Evolutionary conservation across 108 stramenopile species (phyloP).

Genomic region (Aurantiochytrium sp.): DNA sequence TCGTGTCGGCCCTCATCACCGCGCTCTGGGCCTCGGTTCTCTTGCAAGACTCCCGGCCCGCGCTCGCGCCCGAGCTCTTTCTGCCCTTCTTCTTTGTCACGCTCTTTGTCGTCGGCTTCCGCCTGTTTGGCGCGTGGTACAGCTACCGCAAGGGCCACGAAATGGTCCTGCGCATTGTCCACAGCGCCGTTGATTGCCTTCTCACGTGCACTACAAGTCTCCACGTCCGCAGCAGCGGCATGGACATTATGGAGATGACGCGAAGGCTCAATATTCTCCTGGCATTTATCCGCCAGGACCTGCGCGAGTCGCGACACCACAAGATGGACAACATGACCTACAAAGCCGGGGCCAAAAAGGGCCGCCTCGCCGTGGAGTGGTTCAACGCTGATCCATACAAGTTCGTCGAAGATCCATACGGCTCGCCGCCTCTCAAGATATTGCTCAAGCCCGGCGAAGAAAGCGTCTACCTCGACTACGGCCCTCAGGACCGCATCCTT

Average conservation of each 20-base stretch:
- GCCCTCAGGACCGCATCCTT: neutral
- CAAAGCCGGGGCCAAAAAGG: neutral
- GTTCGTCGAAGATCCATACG: neutral
- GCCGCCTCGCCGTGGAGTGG: constrained; percentile 21
- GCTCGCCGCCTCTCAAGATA: neutral
- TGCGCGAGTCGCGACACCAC: constrained; percentile 16
- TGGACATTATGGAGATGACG: constrained; percentile 6
- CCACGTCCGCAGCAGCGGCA: constrained; percentile 15
- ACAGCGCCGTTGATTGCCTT: neutral
- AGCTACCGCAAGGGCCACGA: constrained; percentile 4
- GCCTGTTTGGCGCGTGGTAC: constrained; percentile 11
- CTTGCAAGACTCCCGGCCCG: neutral
- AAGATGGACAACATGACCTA: neutral
- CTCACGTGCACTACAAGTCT: constrained; percentile 1
- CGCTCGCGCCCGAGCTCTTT: neutral
- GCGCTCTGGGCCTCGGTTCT: neutral
- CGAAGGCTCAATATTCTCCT: neutral
- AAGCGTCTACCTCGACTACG: neutral
- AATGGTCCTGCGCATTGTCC: neutral
- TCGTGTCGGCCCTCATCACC: neutral
- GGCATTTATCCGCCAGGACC: neutral
- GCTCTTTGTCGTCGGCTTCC: neutral
- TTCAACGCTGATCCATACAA: neutral
- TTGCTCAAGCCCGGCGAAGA: neutral
- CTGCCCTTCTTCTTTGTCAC: constrained; percentile 12